phyloP scores from a whole-genome alignment of 257 asterid species.

The Mitragyna speciosa region DNA sequence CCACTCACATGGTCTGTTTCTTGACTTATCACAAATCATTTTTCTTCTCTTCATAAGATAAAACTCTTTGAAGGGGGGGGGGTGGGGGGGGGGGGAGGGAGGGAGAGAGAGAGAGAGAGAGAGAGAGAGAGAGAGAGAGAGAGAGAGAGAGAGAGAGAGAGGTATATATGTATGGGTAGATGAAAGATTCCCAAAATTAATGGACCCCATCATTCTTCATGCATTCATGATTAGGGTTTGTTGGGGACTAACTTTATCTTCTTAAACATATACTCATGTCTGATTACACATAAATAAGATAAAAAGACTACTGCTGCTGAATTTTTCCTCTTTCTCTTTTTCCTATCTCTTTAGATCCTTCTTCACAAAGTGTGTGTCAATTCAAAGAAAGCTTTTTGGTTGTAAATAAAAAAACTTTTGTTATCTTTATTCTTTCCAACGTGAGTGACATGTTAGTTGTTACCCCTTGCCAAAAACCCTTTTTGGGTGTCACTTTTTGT shows the following conservation, averaged over 20 bases:
- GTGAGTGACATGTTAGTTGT: conserved; percentile 47
- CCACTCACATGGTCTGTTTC: conserved; percentile 86
- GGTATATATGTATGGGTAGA: background rate
- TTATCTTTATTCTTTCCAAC: conserved; percentile 50
- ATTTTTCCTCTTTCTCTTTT: background rate
- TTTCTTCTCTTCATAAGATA: background rate
- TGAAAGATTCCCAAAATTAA: conserved; percentile 50
- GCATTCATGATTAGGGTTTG: conserved; percentile 63
- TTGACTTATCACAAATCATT: conserved; percentile 38
- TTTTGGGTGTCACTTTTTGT: conserved; percentile 59
- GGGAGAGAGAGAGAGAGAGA: background rate
- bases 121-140: background rate
- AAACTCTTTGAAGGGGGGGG: background rate
- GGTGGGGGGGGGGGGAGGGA: too few species aligned
- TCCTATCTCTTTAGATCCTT: conserved; percentile 48
- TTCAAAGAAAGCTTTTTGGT: conserved; percentile 45
- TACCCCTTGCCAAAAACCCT: conserved; percentile 36
- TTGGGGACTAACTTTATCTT: conserved; percentile 30
- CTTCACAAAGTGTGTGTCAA: conserved; percentile 53
- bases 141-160: background rate
- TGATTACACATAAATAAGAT: conserved; percentile 11
- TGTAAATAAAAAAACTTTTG: conserved; percentile 38
- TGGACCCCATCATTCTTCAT: conserved; percentile 58
- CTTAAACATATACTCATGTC: conserved; percentile 16
- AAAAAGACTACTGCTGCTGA: conserved; percentile 21